phyloP scores from a whole-genome alignment of 768 basidiomycete genomes.

The Mycena capillaripes region DNA sequence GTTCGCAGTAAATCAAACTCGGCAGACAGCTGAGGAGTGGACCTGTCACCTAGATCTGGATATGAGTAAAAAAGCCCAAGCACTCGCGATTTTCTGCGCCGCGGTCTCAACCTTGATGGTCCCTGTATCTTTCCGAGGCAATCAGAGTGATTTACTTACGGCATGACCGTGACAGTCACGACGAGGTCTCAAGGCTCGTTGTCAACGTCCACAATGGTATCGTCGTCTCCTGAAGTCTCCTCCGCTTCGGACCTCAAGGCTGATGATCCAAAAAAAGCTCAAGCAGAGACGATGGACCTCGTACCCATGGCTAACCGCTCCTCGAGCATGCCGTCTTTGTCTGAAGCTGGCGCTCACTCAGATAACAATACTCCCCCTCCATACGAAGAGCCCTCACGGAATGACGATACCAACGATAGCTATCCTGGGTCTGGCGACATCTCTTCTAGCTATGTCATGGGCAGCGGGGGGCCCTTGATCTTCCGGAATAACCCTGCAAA shows the following conservation, averaged over 20 bases:
- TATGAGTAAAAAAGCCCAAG: neutral
- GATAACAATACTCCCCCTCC: slow-evolving; percentile 23
- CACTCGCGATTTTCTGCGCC: neutral
- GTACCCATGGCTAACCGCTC: slow-evolving; percentile 18
- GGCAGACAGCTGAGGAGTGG: neutral
- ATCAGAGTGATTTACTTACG: slow-evolving; percentile 13
- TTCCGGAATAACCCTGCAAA: slow-evolving; percentile 12
- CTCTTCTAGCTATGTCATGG: slow-evolving; percentile 13
- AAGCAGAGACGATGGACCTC: slow-evolving; percentile 13
- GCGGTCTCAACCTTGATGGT: neutral
- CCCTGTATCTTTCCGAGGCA: neutral
- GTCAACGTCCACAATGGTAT: slow-evolving; percentile 22
- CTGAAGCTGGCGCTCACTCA: slow-evolving; percentile 17
- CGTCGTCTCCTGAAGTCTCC: slow-evolving; percentile 20
- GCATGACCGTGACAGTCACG: slow-evolving; percentile 11
- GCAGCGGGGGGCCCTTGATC: slow-evolving; percentile 4
- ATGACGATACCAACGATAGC: slow-evolving; percentile 17
- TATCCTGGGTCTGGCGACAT: slow-evolving; percentile 13
- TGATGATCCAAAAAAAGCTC: slow-evolving; percentile 17
- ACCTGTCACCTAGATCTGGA: neutral
- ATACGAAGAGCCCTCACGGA: slow-evolving; percentile 20
- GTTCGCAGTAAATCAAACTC: no score
- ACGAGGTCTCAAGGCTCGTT: slow-evolving; percentile 14
- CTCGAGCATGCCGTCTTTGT: slow-evolving; percentile 17
- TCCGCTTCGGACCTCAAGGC: slow-evolving; percentile 16